A percentile compares a stretch with the other conserved stretches of the same genome.
These are phyloP conservation scores for Hawksworthiomyces lignivorus DNA, from an alignment of 2,329 filamentous ascomycete genomes.

Conservation along the genomic window DNA sequence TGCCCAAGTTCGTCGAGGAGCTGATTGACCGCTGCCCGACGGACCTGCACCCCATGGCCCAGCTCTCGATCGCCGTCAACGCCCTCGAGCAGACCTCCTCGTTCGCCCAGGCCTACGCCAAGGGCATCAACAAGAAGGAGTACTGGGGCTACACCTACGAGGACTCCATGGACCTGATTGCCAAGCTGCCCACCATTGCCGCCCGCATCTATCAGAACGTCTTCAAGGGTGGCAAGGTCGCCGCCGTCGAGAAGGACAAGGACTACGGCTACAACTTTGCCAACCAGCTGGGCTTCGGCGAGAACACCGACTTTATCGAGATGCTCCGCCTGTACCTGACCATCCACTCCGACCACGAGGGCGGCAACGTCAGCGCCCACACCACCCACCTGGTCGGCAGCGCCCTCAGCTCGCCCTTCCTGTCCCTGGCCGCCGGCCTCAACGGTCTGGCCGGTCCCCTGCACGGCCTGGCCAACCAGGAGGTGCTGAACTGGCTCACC, in stretches of 20 bases:
- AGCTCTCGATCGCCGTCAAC: slow-evolving; percentile 96
- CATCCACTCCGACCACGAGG: slow-evolving; percentile 99
- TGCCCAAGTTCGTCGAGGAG: slow-evolving; percentile 98
- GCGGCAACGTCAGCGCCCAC: slow-evolving; percentile 97
- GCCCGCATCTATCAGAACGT: slow-evolving; percentile 99
- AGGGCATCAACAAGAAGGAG: slow-evolving; percentile 98
- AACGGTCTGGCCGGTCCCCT: slow-evolving; percentile 98
- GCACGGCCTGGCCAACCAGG: slow-evolving; percentile 98
- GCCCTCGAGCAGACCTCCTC: slow-evolving; percentile 97
- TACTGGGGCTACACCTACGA: slow-evolving; percentile 99
- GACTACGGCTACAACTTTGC: slow-evolving; percentile 99
- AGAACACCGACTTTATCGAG: slow-evolving; percentile 95
- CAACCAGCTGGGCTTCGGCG: slow-evolving; percentile 95
- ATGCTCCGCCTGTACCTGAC: slow-evolving; percentile 98
- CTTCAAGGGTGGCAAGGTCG: slow-evolving; percentile 99
- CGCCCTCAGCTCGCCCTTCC: slow-evolving; percentile 93
- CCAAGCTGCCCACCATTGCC: slow-evolving; percentile 97
- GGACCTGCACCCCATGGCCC: slow-evolving; percentile 98
- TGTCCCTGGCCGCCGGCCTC: slow-evolving; percentile 91
- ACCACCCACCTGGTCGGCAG: slow-evolving; percentile 96
- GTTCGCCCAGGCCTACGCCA: slow-evolving; percentile 97
- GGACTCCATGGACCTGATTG: slow-evolving; percentile 99
- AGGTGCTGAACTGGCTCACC: slow-evolving; percentile 97
- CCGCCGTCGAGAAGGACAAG: slow-evolving; percentile 94
- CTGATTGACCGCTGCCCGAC: slow-evolving; percentile 99